Evolutionary conservation across 345 rosid species (phyloP).

Genomic region (Salix dunnii): DNA sequence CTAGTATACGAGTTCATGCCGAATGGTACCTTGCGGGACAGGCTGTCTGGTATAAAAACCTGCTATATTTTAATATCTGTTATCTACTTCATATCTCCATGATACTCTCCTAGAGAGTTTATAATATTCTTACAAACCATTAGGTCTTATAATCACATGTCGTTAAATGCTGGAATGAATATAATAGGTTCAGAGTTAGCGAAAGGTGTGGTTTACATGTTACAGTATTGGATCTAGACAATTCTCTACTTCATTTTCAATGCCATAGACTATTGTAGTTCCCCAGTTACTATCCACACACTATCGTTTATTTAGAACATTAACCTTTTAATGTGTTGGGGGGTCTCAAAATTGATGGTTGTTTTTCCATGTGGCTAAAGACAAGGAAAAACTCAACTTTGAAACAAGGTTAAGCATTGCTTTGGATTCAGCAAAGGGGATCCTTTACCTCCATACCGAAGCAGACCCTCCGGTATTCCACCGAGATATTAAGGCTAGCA

Average conservation of each 20-base stretch:
- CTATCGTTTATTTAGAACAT: too few relatives aligned
- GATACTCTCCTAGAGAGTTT: background rate
- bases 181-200: too few relatives aligned
- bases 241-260: too few relatives aligned
- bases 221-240: too few relatives aligned
- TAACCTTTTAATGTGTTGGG: background rate
- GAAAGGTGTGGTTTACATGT: too few relatives aligned
- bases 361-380: constrained; percentile 45
- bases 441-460: constrained; percentile 81
- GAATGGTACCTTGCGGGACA: constrained; percentile 74
- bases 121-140: too few relatives aligned
- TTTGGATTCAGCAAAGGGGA: constrained; percentile 70
- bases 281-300: background rate
- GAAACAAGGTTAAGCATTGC: constrained; percentile 58
- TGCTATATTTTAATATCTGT: background rate
- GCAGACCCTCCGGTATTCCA: constrained; percentile 84
- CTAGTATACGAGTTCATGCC: constrained; percentile 87
- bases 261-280: background rate
- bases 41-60: constrained; percentile 62
- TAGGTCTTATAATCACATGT: too few relatives aligned
- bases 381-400: constrained; percentile 50
- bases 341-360: background rate
- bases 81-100: background rate
- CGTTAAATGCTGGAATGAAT: too few relatives aligned
- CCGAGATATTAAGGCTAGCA: constrained; percentile 59